Base-by-base conservation (phyloP, 257 asterid species). In the Przewalskia tangutica region DNA sequence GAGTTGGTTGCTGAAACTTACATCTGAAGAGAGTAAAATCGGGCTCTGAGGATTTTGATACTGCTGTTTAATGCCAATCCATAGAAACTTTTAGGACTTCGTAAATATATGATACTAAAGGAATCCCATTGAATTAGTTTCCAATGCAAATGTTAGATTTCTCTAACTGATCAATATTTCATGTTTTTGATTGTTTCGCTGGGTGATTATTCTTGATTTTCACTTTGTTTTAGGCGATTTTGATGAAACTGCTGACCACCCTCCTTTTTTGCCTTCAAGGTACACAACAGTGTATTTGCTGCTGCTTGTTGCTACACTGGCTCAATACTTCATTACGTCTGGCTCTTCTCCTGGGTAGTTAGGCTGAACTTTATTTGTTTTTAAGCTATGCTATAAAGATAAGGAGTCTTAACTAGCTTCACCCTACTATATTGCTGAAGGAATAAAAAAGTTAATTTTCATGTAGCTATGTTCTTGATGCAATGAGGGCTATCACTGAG, bases 261-360 rank as follows among this genome's bases (percentile, higher is more conserved):
- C 81, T 76, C 48, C 80, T 84, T 82, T 53, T 71, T 23, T 73
- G 20, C 50, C 81, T 63, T 79, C 77, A 91, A 95, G 99, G 98
- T 94, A 91, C 88, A 84, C 88, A 44, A 85, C 89, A 44, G 50
- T 85, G 80, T 95, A 92, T 88, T 87, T 84, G 50, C 81, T 86
- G 70, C 83, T 96, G 82, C 89, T 96, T 77, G 87, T 86, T 82
- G 93, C 92, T 81, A 91, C 99, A 23, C 91, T 96, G 89, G 88
- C 88, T 87, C 98, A 92, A 81, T 96, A 96, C 85, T 94, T 94
- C 84, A 44, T 94, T 54, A 90, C 98, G 79, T 89, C 96, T 83
- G 89, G 90, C 83, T 86, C 98, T 79, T 93, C 99, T 65, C 99
- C 99, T 38, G 98, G 99, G 99, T 94, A 94, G 82, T 82, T 80